A percentile compares a stretch with the other conserved stretches of the same genome.
Conservation (phyloP, 192 early-diverging fungal species). For the Phycomyces blakesleeanus region DNA sequence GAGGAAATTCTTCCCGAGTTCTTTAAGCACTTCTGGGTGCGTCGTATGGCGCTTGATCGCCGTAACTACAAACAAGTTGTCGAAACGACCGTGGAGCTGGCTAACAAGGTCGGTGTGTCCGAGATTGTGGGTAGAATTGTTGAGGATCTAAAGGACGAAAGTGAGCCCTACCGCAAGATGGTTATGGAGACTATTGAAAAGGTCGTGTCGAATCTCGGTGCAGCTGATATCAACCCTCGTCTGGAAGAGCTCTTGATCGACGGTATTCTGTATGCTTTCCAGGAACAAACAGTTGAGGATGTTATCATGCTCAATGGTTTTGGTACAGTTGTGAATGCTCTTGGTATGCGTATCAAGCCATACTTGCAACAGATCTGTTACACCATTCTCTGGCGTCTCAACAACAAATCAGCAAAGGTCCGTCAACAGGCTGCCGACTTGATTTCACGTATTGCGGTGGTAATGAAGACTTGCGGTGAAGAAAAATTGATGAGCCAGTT, state of each 20-base stretch:
- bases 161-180: constrained; percentile 92
- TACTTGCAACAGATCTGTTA: constrained; percentile 93
- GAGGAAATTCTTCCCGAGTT: constrained; percentile 91
- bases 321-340: constrained; percentile 88
- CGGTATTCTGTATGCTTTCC: constrained; percentile 96
- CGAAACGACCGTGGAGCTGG: constrained; percentile 94
- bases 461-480: constrained; percentile 92
- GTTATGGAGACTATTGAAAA: constrained; percentile 95
- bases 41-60: constrained; percentile 93
- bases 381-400: constrained; percentile 94
- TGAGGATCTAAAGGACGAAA: constrained; percentile 92
- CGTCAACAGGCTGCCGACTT: constrained; percentile 97
- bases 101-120: constrained; percentile 88
- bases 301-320: constrained; percentile 92
- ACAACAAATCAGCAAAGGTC: constrained; percentile 93
- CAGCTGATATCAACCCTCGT: constrained; percentile 86
- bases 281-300: constrained; percentile 96
- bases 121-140: constrained; percentile 87
- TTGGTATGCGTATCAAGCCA: constrained; percentile 85
- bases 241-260: constrained; percentile 96
- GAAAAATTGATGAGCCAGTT: constrained; percentile 93
- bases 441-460: constrained; percentile 89
- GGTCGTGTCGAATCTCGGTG: constrained; percentile 72
- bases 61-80: constrained; percentile 91
- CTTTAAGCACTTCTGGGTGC: constrained; percentile 96